phyloP scores from a whole-genome alignment of 2,329 filamentous ascomycete genomes.

The Trichophyton schoenleinii region DNA sequence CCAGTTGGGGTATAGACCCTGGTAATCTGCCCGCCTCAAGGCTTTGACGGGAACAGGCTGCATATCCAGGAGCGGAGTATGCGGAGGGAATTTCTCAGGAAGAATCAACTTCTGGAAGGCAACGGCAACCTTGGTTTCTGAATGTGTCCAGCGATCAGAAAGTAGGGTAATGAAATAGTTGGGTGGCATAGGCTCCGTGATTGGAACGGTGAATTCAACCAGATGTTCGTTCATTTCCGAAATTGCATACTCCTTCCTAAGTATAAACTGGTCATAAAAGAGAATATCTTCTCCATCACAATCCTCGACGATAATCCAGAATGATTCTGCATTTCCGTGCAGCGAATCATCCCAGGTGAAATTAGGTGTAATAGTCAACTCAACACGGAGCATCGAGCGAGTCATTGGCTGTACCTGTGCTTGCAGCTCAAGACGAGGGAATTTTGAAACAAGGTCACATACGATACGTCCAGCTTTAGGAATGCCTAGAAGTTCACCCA shows the following conservation, averaged over 20 bases:
- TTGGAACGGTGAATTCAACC: slow-evolving; percentile 90
- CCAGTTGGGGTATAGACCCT: slow-evolving; percentile 70
- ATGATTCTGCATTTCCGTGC: slow-evolving; percentile 78
- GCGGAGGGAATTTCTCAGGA: slow-evolving; percentile 88
- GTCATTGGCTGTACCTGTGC: slow-evolving; percentile 93
- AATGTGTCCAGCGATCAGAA: slow-evolving; percentile 97
- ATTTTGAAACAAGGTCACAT: slow-evolving; percentile 77
- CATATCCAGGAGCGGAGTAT: slow-evolving; percentile 82
- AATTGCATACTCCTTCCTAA: slow-evolving; percentile 77
- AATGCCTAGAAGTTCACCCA: slow-evolving; percentile 87
- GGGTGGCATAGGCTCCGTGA: slow-evolving; percentile 93
- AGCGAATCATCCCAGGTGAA: slow-evolving; percentile 90
- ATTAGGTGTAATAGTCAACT: slow-evolving; percentile 81
- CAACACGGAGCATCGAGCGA: slow-evolving; percentile 78
- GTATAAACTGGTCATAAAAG: slow-evolving; percentile 85
- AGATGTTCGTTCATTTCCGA: slow-evolving; percentile 84
- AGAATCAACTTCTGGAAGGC: slow-evolving; percentile 91
- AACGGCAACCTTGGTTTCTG: slow-evolving; percentile 82
- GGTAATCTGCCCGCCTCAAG: slow-evolving; percentile 72
- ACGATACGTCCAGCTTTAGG: slow-evolving; percentile 77
- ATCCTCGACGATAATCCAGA: slow-evolving; percentile 96
- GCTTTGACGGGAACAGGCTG: slow-evolving; percentile 83
- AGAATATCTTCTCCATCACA: slow-evolving; percentile 93
- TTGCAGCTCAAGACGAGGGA: slow-evolving; percentile 82
- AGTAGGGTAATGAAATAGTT: slow-evolving; percentile 96